A percentile compares a stretch with the other conserved stretches of the same genome.
phyloP scores from a whole-genome alignment of 306 rosid species.

The Vigna angularis region DNA sequence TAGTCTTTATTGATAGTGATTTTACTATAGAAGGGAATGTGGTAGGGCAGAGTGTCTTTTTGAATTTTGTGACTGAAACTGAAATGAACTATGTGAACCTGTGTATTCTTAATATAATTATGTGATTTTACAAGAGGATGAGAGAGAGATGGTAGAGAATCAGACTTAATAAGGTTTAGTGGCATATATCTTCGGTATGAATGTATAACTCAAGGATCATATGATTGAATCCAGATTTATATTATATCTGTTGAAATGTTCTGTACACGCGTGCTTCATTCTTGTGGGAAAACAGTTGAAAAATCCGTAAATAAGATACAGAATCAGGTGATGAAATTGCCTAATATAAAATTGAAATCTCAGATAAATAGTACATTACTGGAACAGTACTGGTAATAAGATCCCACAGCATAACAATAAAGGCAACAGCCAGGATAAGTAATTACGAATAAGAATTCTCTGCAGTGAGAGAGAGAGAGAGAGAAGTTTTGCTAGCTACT shows the following conservation, averaged over 20 bases:
- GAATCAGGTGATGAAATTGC: neutral
- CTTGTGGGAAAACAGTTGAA: conserved; percentile 8
- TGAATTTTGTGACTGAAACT: neutral
- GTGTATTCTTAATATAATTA: neutral
- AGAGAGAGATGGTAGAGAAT: conserved; percentile 8
- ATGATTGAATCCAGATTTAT: conserved; percentile 2
- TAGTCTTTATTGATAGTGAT: neutral
- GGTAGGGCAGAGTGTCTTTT: neutral
- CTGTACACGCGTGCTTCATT: neutral
- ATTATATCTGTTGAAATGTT: neutral
- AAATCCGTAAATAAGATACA: neutral
- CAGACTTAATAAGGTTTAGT: conserved; percentile 18
- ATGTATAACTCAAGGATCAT: neutral
- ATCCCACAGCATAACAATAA: conserved; percentile 2
- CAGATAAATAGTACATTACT: neutral
- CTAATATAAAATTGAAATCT: conserved; percentile 6
- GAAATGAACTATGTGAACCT: neutral
- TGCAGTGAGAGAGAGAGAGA: neutral
- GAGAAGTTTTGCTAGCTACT: neutral
- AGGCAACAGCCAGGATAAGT: conserved; percentile 7
- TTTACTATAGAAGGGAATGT: neutral
- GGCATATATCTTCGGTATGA: neutral
- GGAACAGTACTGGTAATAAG: neutral
- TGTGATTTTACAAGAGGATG: conserved; percentile 5
- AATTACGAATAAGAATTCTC: neutral